Percentiles rank a stretch among this genome's conserved stretches.
Conservation (phyloP, 805 yeast species). For the Isabelozyma pseudorhagii region DNA sequence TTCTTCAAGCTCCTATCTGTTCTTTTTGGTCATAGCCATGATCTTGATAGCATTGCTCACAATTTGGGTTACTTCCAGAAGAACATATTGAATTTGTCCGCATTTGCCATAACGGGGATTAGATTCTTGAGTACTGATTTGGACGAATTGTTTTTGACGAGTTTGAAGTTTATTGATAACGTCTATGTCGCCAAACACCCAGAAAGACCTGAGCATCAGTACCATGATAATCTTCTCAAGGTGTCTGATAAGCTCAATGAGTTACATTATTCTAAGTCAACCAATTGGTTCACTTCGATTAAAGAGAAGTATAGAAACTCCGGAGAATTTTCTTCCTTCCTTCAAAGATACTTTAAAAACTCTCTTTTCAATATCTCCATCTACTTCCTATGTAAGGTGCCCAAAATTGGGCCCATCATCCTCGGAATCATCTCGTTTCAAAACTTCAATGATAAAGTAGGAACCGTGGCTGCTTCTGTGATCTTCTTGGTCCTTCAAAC, state of each 20-base stretch:
- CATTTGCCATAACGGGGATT: conserved; percentile 34
- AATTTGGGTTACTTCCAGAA: conserved; percentile 28
- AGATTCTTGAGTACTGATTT: conserved; percentile 34
- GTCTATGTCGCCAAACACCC: conserved; percentile 33
- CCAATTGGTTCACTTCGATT: not conserved
- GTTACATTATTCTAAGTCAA: not conserved
- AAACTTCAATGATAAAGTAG: conserved; percentile 42
- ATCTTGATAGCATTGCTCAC: conserved; percentile 6
- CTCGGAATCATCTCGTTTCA: conserved; percentile 43
- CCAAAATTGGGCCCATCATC: conserved; percentile 40
- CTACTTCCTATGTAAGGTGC: conserved; percentile 33
- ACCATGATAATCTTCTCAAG: conserved; percentile 10
- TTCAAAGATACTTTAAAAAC: conserved; percentile 20
- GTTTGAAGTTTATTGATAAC: conserved; percentile 37
- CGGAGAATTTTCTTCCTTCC: conserved; percentile 16
- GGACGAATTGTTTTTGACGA: conserved; percentile 37
- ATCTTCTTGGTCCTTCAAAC: conserved; percentile 33
- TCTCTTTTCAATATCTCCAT: conserved; percentile 21
- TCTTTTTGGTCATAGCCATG: conserved; percentile 2
- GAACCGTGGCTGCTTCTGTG: conserved; percentile 41
- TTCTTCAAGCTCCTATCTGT: conserved; percentile 6
- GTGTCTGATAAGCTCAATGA: conserved; percentile 5
- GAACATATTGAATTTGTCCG: conserved; percentile 38
- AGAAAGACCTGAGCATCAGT: conserved; percentile 9
- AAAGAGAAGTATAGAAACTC: conserved; percentile 11